phyloP scores from a whole-genome alignment of 129 eudicot species.

The Centaurea solstitialis region DNA sequence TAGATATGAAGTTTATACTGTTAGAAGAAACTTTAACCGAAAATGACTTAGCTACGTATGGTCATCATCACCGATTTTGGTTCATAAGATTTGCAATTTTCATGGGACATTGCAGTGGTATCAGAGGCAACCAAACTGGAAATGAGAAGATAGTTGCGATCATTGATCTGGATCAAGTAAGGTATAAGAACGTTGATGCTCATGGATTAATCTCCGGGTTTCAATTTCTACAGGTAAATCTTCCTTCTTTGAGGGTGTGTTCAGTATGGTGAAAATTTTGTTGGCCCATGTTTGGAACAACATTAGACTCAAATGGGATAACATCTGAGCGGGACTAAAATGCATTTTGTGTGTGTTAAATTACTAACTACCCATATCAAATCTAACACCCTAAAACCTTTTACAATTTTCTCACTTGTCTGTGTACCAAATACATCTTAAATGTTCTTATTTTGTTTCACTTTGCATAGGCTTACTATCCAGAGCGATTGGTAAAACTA shows the following conservation, averaged over 20 bases:
- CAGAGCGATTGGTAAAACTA: slow-evolving; percentile 41
- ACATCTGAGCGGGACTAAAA: neutral
- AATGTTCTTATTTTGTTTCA: neutral
- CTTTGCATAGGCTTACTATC: slow-evolving; percentile 40
- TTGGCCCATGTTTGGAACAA: no score
- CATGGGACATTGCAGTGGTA: slow-evolving; percentile 24
- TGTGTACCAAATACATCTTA: neutral
- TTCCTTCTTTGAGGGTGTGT: neutral
- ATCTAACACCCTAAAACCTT: neutral
- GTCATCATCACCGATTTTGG: neutral
- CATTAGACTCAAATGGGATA: neutral
- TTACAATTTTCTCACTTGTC: neutral
- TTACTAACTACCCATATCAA: neutral
- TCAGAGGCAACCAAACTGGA: slow-evolving; percentile 35
- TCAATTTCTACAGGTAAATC: slow-evolving; percentile 44
- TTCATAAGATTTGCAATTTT: neutral
- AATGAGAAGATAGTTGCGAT: slow-evolving; percentile 37
- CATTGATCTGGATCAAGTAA: slow-evolving; percentile 33
- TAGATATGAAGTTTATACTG: slow-evolving; percentile 23
- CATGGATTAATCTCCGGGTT: slow-evolving; percentile 42
- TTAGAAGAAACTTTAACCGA: neutral
- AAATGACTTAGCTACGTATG: neutral
- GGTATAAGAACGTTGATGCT: slow-evolving; percentile 38
- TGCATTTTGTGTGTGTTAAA: neutral
- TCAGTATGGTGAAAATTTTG: neutral